Percentiles rank a stretch among this genome's conserved stretches.
Evolutionary conservation across 2,329 filamentous ascomycete genomes (phyloP).

Genomic region (Balansia obtecta): DNA sequence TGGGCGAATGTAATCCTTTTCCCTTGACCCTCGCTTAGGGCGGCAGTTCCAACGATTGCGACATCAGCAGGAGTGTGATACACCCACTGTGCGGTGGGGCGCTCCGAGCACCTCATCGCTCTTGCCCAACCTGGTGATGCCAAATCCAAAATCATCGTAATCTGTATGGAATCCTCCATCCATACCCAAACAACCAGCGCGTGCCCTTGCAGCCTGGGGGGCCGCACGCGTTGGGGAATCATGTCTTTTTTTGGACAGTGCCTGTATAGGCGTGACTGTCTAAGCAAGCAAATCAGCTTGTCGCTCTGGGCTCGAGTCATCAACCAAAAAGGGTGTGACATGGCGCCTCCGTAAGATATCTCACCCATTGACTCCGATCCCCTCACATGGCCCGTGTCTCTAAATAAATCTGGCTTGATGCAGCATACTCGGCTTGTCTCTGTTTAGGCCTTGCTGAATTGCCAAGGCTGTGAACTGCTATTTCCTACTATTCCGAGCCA

Average conservation of each 20-base stretch:
- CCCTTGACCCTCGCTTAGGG: conserved; percentile 1
- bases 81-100: conserved; percentile 1
- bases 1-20: too few species aligned
- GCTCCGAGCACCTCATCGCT: conserved; percentile 6
- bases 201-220: neutral
- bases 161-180: neutral
- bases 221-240: neutral
- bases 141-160: neutral
- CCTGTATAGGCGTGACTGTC: too few species aligned
- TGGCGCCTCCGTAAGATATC: neutral
- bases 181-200: neutral
- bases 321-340: neutral
- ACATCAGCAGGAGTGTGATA: conserved; percentile 2
- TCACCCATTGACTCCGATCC: neutral
- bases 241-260: neutral
- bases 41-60: conserved; percentile 6
- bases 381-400: neutral
- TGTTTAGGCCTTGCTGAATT: neutral
- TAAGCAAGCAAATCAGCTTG: too few species aligned
- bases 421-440: neutral
- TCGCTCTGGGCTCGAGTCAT: too few species aligned
- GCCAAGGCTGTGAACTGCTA: too few species aligned
- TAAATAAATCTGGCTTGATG: neutral
- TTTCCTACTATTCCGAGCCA: neutral
- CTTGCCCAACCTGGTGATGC: neutral